Base-by-base conservation (phyloP, 495 filamentous ascomycete genomes). In the Tetracladium setigerum region DNA sequence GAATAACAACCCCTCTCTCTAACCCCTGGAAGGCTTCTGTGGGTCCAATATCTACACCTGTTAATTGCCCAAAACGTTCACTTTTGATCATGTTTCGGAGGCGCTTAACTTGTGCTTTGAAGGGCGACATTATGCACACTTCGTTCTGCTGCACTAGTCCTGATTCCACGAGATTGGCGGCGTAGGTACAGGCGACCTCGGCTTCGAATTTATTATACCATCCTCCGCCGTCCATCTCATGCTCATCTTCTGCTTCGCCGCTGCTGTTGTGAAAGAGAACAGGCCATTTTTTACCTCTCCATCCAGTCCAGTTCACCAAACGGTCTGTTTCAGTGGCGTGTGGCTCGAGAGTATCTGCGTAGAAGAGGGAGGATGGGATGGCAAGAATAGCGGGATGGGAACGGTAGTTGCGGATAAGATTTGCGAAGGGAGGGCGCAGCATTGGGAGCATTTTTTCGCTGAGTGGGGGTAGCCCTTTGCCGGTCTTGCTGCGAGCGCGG, bases 21-120 rank as follows among this genome's bases (percentile, higher is more conserved):
- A 74, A 57, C 0, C 76, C 76, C 49, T 79, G 76, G 46, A 72
- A 79, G n/a, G 71, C 74, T 52, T 80, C 76, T 17, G 74, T 65
- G 3, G 76, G 74, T 2, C 76, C 76, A 16, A 80, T 69, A 48
- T 76, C 77, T 14, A 79, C 62, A 18, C 61, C 62, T 50, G 62
- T 64, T 18, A 72, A 53, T 8, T 24, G 46, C 1, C 56, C 52
- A 30, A 57, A 66, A 37, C 45, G 45, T 11, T 52, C 24, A 0
- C 57, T 38, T 16, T 69, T 59, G 10, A 74, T 58, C 5, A 59
- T 38, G 19, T 62, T 56, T 10, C 76, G 62, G 19, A 78, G 54
- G 19, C 62, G 41, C 19, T 57, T 49, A 27, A 79, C 76, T 55
- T 80, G 76, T 15, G 74, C 69, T 18, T 64, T 60, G 55, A 79